Evolutionary conservation across 306 rosid genomes (phyloP).

Genomic region (Sicyos baderoa): DNA sequence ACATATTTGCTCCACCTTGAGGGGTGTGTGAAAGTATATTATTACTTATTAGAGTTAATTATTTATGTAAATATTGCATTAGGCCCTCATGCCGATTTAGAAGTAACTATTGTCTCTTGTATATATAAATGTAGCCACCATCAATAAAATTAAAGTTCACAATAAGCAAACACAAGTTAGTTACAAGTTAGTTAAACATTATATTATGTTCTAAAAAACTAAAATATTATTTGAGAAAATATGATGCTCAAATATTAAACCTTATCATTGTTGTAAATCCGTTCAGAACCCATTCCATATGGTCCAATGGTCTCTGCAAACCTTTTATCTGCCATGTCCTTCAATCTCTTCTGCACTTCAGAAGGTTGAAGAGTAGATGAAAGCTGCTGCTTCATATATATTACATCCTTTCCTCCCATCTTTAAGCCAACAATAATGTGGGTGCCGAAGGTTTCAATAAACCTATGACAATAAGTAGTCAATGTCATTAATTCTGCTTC

Average conservation of each 20-base stretch:
- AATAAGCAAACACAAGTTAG: not conserved
- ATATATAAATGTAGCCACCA: no score
- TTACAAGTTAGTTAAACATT: not conserved
- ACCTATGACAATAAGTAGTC: slow-evolving; percentile 37
- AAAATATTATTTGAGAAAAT: not conserved
- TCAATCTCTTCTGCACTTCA: slow-evolving; percentile 78
- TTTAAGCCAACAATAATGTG: slow-evolving; percentile 88
- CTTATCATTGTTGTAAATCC: slow-evolving; percentile 54
- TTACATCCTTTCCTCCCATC: slow-evolving; percentile 97
- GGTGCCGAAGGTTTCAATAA: slow-evolving; percentile 85
- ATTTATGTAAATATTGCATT: no score
- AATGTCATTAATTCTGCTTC: not conserved
- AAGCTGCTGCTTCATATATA: slow-evolving; percentile 93
- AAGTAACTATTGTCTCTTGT: no score
- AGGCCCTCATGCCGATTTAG: no score
- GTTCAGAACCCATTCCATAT: slow-evolving; percentile 48
- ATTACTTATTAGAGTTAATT: no score
- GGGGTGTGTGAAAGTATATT: no score
- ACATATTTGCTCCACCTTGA: no score
- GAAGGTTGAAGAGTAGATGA: slow-evolving; percentile 78
- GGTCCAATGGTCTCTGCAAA: slow-evolving; percentile 60
- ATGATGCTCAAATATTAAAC: slow-evolving; percentile 27
- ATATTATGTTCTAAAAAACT: not conserved
- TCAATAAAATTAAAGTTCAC: no score
- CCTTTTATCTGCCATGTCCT: slow-evolving; percentile 84